Conservation (phyloP, 306 rosid genomes). For the Cicer pinnatifidum region DNA sequence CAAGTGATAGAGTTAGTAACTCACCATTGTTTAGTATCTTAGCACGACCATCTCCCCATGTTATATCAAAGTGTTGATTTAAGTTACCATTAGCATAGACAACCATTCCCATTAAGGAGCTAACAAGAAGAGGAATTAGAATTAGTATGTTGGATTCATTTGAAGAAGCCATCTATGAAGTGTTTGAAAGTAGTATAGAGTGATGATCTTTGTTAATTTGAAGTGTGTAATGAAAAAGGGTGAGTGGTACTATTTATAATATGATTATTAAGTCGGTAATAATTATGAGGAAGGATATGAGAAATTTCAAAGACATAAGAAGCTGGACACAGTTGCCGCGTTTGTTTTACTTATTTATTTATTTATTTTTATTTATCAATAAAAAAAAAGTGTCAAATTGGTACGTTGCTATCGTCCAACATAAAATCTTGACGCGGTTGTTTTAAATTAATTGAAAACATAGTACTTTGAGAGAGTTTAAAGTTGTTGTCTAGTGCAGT, state of each 20-base stretch:
- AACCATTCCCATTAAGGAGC: constrained; percentile 36
- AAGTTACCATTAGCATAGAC: constrained; percentile 49
- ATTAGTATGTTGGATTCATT: not conserved
- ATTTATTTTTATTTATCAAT: no score
- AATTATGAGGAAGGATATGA: not conserved
- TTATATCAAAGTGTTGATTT: constrained; percentile 58
- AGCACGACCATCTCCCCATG: constrained; percentile 76
- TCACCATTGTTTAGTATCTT: constrained; percentile 65
- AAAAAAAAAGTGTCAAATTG: constrained; percentile 18
- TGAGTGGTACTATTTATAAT: no score
- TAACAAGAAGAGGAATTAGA: constrained; percentile 34
- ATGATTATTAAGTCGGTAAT: no score
- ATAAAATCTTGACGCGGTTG: no score
- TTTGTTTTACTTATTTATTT: not conserved
- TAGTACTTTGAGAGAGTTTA: not conserved
- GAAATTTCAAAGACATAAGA: constrained; percentile 30
- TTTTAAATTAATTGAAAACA: no score
- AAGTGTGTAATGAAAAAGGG: no score
- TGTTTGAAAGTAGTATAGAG: no score
- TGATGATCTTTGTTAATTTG: no score
- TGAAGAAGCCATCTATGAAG: constrained; percentile 44
- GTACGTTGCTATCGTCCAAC: not conserved
- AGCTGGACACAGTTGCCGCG: constrained; percentile 45
- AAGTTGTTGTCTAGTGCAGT: not conserved
- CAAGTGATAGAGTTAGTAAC: constrained; percentile 61